phyloP scores from a whole-genome alignment of 257 asterid genomes.

The Scutellaria barbata region DNA sequence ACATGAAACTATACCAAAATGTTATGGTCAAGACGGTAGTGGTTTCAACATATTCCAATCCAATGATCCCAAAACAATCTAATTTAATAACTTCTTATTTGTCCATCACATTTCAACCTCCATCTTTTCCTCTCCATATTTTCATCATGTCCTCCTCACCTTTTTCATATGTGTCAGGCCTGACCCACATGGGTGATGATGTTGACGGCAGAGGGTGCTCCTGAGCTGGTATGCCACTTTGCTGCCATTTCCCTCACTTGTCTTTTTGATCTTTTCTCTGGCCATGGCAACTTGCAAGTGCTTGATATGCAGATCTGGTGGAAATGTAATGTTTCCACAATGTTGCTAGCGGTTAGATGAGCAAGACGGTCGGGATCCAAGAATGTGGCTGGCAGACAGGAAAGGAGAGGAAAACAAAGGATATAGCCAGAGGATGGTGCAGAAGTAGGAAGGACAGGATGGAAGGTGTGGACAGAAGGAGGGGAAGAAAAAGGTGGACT shows the following conservation, averaged over 20 bases:
- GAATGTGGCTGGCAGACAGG: neutral
- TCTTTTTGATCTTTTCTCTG: neutral
- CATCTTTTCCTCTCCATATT: no score
- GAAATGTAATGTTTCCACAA: neutral
- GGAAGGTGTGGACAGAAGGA: neutral
- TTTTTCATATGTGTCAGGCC: neutral
- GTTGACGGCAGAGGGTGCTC: neutral
- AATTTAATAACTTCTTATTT: no score
- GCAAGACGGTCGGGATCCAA: no score
- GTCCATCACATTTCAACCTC: no score
- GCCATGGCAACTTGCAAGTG: constrained; percentile 21
- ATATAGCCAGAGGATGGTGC: neutral
- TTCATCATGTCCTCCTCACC: no score
- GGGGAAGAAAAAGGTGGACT: neutral
- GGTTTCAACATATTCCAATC: no score
- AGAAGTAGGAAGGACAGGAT: neutral
- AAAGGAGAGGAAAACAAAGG: neutral
- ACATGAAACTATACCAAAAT: no score
- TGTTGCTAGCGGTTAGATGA: no score
- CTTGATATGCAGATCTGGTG: constrained; percentile 22
- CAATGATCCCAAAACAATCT: no score
- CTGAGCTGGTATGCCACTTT: neutral
- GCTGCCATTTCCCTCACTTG: neutral
- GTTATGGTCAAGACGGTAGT: no score
- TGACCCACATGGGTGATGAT: neutral